Base-by-base conservation (phyloP, 306 rosid species). In the Erythrophleum fordii region DNA sequence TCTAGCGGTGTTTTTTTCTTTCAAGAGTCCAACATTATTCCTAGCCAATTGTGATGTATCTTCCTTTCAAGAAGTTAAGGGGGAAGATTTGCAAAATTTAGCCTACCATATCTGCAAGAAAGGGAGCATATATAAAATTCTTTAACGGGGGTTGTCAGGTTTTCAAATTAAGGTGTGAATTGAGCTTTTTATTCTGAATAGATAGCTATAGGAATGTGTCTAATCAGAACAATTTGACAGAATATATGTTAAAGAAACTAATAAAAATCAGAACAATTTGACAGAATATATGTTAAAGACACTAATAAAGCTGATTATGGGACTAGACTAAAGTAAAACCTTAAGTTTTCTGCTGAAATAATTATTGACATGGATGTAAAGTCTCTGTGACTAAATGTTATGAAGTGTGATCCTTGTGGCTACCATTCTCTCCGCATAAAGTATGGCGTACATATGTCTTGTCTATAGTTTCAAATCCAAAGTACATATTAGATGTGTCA, bases 11-110 rank as follows among this genome's bases (percentile, higher is more conserved):
- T 11, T 31, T 64, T n/a, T 28, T 20, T 60, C 37, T 28, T 8
- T 84, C 87, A 55, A 80, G 84, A 72, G 84, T 84, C 75, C 80
- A 77, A 29, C 82, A 79, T 61, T 41, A 48, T 18, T 76, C 46
- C 31, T 60, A 1, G 13, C 44, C 71, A 44, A 45, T 45, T 45
- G 51, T 31, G 71, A 45, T 25, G 52, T 16, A 64, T 76, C 45
- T 60, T 28, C 72, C 37, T 51, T 59, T 20, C 58, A 60, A 45
- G 26, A 39, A 61, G n/a, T 46, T 20, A 44, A 53, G 48, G 29
- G 25, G 59, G 59, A 62, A 13, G 10, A 77, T 77, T 8, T 29
- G 16, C 51, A 29, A 35, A 70, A 64, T 18, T 13, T 31, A 44
- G 58, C 62, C 39, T 5, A 18, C 26, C 64, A 34, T 49, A 62